Evolutionary conservation across 2,329 filamentous ascomycete species (phyloP), one percentile per base, ranked within the genome.

Genomic region (Beauveria sp.): DNA sequence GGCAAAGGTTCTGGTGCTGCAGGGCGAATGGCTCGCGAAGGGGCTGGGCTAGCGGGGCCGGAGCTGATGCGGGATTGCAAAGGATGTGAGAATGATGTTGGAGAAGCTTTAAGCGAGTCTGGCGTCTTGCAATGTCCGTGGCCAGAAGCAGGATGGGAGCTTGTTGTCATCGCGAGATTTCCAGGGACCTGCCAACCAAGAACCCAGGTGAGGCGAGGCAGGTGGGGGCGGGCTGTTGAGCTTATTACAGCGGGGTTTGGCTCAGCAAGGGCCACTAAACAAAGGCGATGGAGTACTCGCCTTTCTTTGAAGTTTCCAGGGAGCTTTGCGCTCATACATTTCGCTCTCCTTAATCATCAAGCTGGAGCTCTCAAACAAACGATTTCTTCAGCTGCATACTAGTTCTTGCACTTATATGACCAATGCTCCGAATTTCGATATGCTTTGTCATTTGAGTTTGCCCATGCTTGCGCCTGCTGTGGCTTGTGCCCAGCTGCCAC

Each of bases 131-230:
- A 40, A 58, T 58, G 28, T 49, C 12, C 52, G 9, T 26, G 45
- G 18, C 24, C 16, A 12, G 56, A n/a, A 30, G 40, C n/a, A 30
- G 40, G 53, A 52, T 53, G 57, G 49, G 26, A 38, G 38, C 49
- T 55, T 60, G 58, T 60, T 60, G 50, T 54, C 49, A 51, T 51
- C 42, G 43, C 14, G 58, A 47, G 30, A 51, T 55, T 60, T 58
- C 55, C 50, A 60, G 58, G 58, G 50, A 55, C 50, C 58, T 54
- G 58, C 58, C 50, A 54, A 54, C 58, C 9, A 42, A 16, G 34
- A 42, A 34, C 30, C 28, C 20, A 42, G 43, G 16, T 12, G 34
- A 47, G 18, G 43, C 18, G 43, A 54, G 51, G 50, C 58, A 54
- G 50, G 58, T 54, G 58, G 58, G 50, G 58, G 43, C 42, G 40